Base-by-base conservation (phyloP, 352 stramenopile species). In the Phytophthora fragariae region DNA sequence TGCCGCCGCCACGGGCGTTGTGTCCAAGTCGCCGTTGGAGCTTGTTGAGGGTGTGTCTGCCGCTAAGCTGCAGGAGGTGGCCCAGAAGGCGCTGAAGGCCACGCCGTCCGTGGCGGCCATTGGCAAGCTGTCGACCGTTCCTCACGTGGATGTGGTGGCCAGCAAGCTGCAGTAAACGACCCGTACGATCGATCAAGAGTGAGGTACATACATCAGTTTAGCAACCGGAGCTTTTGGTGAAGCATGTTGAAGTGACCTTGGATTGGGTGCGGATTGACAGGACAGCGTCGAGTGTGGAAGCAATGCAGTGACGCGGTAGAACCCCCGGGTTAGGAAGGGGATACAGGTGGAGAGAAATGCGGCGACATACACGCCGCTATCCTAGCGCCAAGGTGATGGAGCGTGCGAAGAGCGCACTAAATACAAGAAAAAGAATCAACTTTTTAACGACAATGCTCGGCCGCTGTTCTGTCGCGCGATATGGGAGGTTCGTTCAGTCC, bases 151-250 rank as follows among this genome's bases (percentile, higher is more conserved):
- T 65, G 85, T 72, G 19, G 63, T 96, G 64, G 67, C 88, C 53
- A 81, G 76, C 76, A 93, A 95, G 81, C 85, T 96, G 67, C 79
- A 92, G 77, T 96, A 94, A 81, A 84, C 17, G n/a, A 63, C 44
- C 24, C 60, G 53, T 72, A 67, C 8, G 50, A 72, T 66, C 39
- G 66, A 76, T 70, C 63, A 81, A 72, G 58, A 76, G 57, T 76
- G 67, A 81, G 65, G 70, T 80, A 73, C 70, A 70, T 74, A 69
- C 68, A 81, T 73, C 69, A 81, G 49, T 68, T 68, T 70, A 76
- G 31, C 65, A 63, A 57, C 54, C 58, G 35, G 63, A 73, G 66
- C 62, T 71, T 71, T 68, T 68, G 57, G 70, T 73, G 44, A 70
- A 21, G 59, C 61, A 75, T 58, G 60, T 75, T 69, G 68, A 70